Conservation (phyloP, 208 protist species). For the Wallacemonas sp. region DNA sequence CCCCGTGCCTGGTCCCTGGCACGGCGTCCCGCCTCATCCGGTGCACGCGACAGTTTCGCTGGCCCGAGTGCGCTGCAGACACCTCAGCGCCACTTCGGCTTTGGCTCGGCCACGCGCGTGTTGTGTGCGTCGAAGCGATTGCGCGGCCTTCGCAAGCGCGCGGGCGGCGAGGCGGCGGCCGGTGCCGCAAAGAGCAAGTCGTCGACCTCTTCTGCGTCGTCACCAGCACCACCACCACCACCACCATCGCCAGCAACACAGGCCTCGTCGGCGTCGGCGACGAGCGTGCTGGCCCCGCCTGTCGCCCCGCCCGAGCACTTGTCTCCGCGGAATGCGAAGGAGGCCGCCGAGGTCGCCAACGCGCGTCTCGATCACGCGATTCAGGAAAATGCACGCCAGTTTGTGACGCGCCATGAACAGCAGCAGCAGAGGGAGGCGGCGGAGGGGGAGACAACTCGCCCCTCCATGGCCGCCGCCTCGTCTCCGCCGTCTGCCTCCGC, state of each 20-base stretch:
- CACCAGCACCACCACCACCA: no score
- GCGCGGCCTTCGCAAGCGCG: slow-evolving; percentile 6
- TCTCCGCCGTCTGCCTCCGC: not conserved
- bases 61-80: no score
- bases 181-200: not conserved
- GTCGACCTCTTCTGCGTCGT: not conserved
- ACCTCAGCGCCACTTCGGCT: no score
- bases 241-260: no score
- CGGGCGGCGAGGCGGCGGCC: not conserved
- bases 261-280: not conserved
- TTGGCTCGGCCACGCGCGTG: not conserved
- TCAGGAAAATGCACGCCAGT: slow-evolving; percentile 3
- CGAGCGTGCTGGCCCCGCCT: not conserved
- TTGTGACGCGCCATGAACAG: slow-evolving; percentile 2
- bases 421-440: slow-evolving; percentile 1
- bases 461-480: not conserved
- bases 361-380: slow-evolving; percentile 9
- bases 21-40: no score
- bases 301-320: not conserved
- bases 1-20: no score
- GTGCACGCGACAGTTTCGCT: no score
- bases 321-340: slow-evolving; percentile 6
- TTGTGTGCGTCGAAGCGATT: slow-evolving; percentile 4
- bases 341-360: slow-evolving; percentile 12
- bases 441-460: not conserved